A percentile compares a stretch with the other conserved stretches of the same genome.
Conservation (phyloP, 2,329 filamentous ascomycete genomes). For the Hypoxylon sp. region DNA sequence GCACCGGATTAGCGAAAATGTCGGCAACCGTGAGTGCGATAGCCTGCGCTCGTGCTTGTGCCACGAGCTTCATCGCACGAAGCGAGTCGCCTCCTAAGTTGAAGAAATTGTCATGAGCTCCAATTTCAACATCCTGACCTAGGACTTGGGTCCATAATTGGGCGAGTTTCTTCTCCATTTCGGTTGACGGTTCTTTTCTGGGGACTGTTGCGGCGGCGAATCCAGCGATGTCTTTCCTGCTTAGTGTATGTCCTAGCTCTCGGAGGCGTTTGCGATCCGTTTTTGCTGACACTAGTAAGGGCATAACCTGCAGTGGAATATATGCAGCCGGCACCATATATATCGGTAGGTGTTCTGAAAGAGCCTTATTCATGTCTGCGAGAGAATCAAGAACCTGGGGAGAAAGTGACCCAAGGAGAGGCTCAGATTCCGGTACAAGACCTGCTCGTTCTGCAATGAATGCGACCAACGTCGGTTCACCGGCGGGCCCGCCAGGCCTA, state of each 20-base stretch:
- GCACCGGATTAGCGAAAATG: conserved; percentile 62
- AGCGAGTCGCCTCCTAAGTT: conserved; percentile 62
- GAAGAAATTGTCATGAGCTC: conserved; percentile 55
- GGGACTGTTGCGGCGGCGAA: conserved; percentile 53
- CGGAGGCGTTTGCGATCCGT: conserved; percentile 65
- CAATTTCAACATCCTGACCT: conserved; percentile 53
- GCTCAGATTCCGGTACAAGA: conserved; percentile 46
- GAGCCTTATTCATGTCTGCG: conserved; percentile 45
- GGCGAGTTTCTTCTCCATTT: conserved; percentile 58
- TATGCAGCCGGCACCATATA: conserved; percentile 67
- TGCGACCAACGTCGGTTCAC: conserved; percentile 63
- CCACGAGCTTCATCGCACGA: conserved; percentile 66
- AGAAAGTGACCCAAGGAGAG: conserved; percentile 50
- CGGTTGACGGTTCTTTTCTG: conserved; percentile 57
- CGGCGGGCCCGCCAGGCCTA: conserved; percentile 58
- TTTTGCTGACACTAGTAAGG: conserved; percentile 65
- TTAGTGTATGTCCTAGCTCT: conserved; percentile 61
- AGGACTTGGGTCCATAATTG: conserved; percentile 59
- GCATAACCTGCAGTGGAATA: conserved; percentile 63
- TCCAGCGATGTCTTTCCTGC: conserved; percentile 58
- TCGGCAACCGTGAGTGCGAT: conserved; percentile 62
- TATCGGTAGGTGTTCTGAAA: conserved; percentile 56
- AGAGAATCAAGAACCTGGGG: conserved; percentile 52
- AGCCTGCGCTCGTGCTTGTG: conserved; percentile 58
- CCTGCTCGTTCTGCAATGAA: conserved; percentile 57